A percentile compares a stretch with the other conserved stretches of the same genome.
Conservation (phyloP, 306 rosid genomes). For the Gleditsia sinensis region DNA sequence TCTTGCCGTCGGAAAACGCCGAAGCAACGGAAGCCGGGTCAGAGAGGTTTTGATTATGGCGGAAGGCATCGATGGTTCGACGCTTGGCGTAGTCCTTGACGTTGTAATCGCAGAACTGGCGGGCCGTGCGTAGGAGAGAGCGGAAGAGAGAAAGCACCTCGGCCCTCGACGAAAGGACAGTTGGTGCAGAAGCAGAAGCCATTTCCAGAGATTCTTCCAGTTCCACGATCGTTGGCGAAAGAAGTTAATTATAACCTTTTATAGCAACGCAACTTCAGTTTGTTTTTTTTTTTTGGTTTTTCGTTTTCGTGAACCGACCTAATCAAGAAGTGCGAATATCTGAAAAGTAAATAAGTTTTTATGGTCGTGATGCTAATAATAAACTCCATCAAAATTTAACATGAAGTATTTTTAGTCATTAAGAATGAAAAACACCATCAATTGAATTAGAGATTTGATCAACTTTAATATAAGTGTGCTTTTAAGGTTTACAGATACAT, state of each 20-base stretch:
- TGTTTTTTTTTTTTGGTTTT: no score
- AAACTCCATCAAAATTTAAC: no score
- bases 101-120: constrained; percentile 59
- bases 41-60: constrained; percentile 38
- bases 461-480: neutral
- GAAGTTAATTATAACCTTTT: no score
- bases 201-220: neutral
- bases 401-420: neutral
- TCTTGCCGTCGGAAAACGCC: constrained; percentile 37
- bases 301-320: no score
- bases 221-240: neutral
- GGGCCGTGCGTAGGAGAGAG: constrained; percentile 50
- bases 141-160: constrained; percentile 50
- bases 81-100: constrained; percentile 54
- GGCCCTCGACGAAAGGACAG: neutral
- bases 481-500: no score
- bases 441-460: neutral
- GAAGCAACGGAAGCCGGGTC: constrained; percentile 37
- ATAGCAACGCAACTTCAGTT: neutral
- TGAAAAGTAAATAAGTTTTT: no score
- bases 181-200: neutral
- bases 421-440: no score
- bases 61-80: constrained; percentile 55
- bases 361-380: no score
- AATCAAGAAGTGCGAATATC: no score